phyloP scores from a whole-genome alignment of 2,329 filamentous ascomycete genomes.

The Cladobotryum mycophilum region DNA sequence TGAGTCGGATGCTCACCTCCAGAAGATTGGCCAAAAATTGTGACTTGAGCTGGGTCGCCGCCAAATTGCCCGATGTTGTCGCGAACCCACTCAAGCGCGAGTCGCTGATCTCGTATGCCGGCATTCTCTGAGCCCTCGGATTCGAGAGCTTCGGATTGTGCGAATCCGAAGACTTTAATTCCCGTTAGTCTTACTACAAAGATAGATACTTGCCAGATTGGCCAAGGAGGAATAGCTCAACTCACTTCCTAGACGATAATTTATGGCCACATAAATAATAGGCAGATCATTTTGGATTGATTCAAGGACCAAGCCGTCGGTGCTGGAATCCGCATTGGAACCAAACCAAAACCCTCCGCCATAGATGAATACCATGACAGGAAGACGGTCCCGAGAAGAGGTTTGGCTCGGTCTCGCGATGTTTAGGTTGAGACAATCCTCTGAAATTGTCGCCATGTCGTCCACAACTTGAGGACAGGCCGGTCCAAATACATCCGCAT shows the following conservation, averaged over 20 bases:
- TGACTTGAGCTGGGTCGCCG: conserved; percentile 40
- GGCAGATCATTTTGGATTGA: conserved; percentile 36
- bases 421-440: conserved; percentile 31
- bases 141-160: conserved; percentile 18
- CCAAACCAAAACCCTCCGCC: conserved; percentile 29
- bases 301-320: conserved; percentile 40
- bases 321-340: conserved; percentile 26
- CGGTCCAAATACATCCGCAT: conserved; percentile 35
- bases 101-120: conserved; percentile 47
- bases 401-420: conserved; percentile 25
- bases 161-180: conserved; percentile 22
- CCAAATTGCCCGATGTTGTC: conserved; percentile 43
- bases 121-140: conserved; percentile 32
- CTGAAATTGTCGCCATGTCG: conserved; percentile 32
- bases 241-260: conserved; percentile 24
- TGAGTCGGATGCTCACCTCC: conserved; percentile 14
- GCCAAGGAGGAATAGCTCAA: background rate
- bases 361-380: conserved; percentile 32
- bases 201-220: background rate
- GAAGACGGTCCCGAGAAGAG: conserved; percentile 18
- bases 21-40: conserved; percentile 26
- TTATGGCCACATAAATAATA: conserved; percentile 29
- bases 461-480: conserved; percentile 39
- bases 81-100: conserved; percentile 36
- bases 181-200: background rate